Evolutionary conservation across 805 yeast genomes (phyloP).

Genomic region (Blastobotrys parvus): DNA sequence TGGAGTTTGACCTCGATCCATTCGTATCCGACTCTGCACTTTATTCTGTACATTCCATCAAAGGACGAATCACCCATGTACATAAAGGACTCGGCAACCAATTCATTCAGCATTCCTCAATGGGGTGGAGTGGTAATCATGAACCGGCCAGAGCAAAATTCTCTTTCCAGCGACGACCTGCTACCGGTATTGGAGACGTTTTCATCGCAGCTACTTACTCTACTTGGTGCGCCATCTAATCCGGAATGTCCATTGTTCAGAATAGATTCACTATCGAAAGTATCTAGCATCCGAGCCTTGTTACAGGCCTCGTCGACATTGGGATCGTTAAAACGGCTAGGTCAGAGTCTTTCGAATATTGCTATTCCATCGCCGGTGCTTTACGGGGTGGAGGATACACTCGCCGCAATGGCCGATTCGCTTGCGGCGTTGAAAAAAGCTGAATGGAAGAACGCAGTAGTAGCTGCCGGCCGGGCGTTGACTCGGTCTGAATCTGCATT

Average conservation of each 20-base stretch:
- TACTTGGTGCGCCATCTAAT: conserved; percentile 57
- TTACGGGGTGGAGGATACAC: conserved; percentile 44
- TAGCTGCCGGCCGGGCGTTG: conserved; percentile 44
- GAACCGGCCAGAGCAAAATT: conserved; percentile 29
- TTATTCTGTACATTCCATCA: conserved; percentile 59
- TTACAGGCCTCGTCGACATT: conserved; percentile 59
- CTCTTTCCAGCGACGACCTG: conserved; percentile 35
- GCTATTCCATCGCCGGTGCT: conserved; percentile 73
- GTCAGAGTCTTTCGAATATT: conserved; percentile 63
- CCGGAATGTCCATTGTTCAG: conserved; percentile 56
- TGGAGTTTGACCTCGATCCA: conserved; percentile 60
- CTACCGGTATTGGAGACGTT: conserved; percentile 57
- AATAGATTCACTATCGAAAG: conserved; percentile 57
- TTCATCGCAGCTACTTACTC: conserved; percentile 62
- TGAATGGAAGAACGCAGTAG: conserved; percentile 34
- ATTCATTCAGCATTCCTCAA: conserved; percentile 72
- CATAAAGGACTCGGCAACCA: conserved; percentile 40
- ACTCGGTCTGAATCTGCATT: conserved; percentile 65
- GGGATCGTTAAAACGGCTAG: conserved; percentile 60
- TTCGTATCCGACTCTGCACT: conserved; percentile 60
- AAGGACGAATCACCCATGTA: conserved; percentile 38
- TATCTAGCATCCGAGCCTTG: conserved; percentile 50
- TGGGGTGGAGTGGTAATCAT: conserved; percentile 74
- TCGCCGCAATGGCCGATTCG: conserved; percentile 36
- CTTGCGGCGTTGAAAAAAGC: conserved; percentile 26